Evolutionary conservation across 371 early-diverging fungal species (phyloP), one percentile per base, ranked within the genome.

Genomic region (Mortierella sp.): DNA sequence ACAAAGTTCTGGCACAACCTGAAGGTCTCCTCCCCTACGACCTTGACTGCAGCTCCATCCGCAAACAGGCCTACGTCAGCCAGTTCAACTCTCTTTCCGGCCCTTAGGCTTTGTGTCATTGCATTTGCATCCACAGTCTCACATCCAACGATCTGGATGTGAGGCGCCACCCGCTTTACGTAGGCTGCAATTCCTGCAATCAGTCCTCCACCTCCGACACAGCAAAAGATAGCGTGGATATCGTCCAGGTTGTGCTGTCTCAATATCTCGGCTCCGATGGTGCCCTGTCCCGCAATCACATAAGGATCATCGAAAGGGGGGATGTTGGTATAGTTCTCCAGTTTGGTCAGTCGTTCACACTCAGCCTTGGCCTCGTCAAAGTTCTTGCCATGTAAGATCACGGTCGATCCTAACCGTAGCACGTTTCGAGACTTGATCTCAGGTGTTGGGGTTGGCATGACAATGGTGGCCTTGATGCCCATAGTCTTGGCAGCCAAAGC

Each of bases 221-320:
- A 89, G 26, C 93, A 85, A 71, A 95, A 98, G 65, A 98, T 92
- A 49, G 93, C 92, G 24, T 93, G 88, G 59, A 96, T 90, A 51
- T 91, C 84, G 6, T 81, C 73, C 41, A 84, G 46, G 54, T 84
- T 83, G 57, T 83, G 80, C 79, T 97, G 97, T 46, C 95, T 84
- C 60, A 97, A 68, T 34, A 98, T 90, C 83, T 98, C 98, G 69
- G 97, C 87, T 30, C 90, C 98, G 52, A 96, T 88, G 7, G 98
- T 98, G 27, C 98, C 98, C 81, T 98, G 98, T 10, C 98, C 98
- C 19, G 98, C 98, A 82, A 98, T 98, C 26, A 98, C 96, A 76
- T 93, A 92, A 2, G 98, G 97, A 72, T 97, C 96, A 73, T 97
- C 98, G 79, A 92, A 98, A 2, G 98, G 97, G 9, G 96, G 97